These are phyloP conservation scores for Lactarius sp. DNA, from an alignment of 768 basidiomycete species.

Conservation along the genomic window DNA sequence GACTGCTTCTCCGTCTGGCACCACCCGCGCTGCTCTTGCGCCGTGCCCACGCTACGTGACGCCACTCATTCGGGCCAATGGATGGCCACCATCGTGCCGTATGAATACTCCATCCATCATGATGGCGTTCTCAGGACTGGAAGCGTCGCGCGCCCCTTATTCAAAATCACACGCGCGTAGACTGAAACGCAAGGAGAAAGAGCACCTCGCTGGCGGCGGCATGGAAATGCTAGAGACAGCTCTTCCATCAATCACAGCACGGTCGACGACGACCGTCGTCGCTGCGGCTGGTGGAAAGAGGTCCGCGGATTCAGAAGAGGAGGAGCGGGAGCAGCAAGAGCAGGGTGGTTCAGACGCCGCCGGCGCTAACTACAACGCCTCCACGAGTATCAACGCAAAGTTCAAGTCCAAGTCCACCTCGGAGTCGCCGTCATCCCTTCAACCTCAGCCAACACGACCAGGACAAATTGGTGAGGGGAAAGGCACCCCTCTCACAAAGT, in stretches of 20 bases:
- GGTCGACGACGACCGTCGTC: neutral
- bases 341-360: neutral
- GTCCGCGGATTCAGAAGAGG: constrained; percentile 14
- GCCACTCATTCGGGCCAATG: neutral
- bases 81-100: neutral
- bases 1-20: neutral
- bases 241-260: constrained; percentile 43
- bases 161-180: constrained; percentile 72
- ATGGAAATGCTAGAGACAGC: constrained; percentile 40
- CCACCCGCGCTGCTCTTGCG: neutral
- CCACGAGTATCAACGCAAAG: neutral
- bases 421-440: neutral
- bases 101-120: neutral
- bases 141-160: constrained; percentile 46
- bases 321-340: neutral
- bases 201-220: constrained; percentile 36
- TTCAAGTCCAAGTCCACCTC: neutral
- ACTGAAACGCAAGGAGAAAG: constrained; percentile 60
- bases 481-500: constrained; percentile 48
- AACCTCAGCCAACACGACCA: constrained; percentile 30
- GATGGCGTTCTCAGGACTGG: constrained; percentile 39
- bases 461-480: constrained; percentile 68
- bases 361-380: neutral
- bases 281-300: neutral
- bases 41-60: neutral